These are phyloP conservation scores for Neckera pumila DNA, from an alignment of 225 moss, liverwort and hornwort species.

Conservation along the genomic window DNA sequence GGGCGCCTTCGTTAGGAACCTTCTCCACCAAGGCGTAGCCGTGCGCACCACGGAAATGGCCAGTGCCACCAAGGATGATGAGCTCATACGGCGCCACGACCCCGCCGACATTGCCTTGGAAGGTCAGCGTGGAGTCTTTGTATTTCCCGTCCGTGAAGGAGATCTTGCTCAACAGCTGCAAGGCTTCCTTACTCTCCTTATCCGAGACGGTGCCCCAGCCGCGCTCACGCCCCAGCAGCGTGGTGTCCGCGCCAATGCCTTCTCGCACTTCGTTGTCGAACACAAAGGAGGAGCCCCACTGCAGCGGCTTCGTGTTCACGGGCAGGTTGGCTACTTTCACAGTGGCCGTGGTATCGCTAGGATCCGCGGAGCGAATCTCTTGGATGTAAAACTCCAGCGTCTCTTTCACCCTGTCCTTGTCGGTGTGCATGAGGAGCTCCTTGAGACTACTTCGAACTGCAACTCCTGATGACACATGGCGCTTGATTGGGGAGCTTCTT, in stretches of 20 bases:
- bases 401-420: not conserved
- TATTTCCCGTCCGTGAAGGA: slow-evolving; percentile 1
- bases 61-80: slow-evolving; percentile 24
- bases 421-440: not conserved
- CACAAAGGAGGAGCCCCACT: slow-evolving; percentile 20
- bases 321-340: slow-evolving; percentile 13
- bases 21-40: slow-evolving; percentile 8
- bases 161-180: slow-evolving; percentile 24
- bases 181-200: not conserved
- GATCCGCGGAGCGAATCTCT: slow-evolving; percentile 14
- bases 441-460: not conserved
- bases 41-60: slow-evolving; percentile 18
- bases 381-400: slow-evolving; percentile 17
- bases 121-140: not conserved
- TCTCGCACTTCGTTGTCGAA: slow-evolving; percentile 42
- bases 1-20: not conserved
- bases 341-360: slow-evolving; percentile 2
- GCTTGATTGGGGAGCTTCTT: not conserved
- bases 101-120: slow-evolving; percentile 14
- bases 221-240: slow-evolving; percentile 24
- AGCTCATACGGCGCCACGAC: not conserved
- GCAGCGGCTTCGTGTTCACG: not conserved
- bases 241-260: not conserved
- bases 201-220: slow-evolving; percentile 19
- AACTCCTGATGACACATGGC: not conserved